phyloP scores from a whole-genome alignment of 164 flowering plant species.

The Hamamelis virginiana region DNA sequence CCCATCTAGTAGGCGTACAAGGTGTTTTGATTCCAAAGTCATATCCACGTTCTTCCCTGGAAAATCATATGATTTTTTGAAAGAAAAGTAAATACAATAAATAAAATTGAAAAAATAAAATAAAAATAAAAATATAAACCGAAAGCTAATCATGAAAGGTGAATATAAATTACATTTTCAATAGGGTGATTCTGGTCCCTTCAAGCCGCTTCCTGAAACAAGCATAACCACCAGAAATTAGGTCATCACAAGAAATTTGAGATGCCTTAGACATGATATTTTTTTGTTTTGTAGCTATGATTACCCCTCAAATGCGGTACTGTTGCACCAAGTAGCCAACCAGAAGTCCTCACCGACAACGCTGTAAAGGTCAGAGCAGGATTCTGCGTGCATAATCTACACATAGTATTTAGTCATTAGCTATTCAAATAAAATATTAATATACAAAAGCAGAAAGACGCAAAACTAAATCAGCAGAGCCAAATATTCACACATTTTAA shows the following conservation, averaged over 20 bases:
- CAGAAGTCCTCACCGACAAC: constrained; percentile 88
- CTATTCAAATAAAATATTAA: background rate
- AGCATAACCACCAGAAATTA: constrained; percentile 15
- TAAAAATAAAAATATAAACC: background rate
- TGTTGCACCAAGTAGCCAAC: constrained; percentile 87
- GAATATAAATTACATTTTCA: constrained; percentile 51
- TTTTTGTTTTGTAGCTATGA: background rate
- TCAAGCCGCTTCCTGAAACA: constrained; percentile 81
- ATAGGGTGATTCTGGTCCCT: constrained; percentile 87
- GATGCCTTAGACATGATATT: background rate
- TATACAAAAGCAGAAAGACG: background rate
- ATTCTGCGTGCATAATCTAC: constrained; percentile 69
- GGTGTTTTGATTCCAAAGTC: constrained; percentile 95
- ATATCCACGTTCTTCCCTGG: constrained; percentile 63
- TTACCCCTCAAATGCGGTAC: constrained; percentile 89
- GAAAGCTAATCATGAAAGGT: constrained; percentile 1
- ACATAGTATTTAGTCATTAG: background rate
- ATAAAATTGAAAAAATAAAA: background rate
- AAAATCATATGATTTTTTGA: constrained; percentile 11
- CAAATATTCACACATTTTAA: too few relatives aligned
- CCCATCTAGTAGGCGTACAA: constrained; percentile 94
- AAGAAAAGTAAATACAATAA: background rate
- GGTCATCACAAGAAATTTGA: constrained; percentile 6
- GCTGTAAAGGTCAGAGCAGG: constrained; percentile 74
- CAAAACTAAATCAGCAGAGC: background rate